These are phyloP conservation scores for Boletus subcaerulescens DNA, from an alignment of 768 basidiomycete genomes.

Conservation along the genomic window DNA sequence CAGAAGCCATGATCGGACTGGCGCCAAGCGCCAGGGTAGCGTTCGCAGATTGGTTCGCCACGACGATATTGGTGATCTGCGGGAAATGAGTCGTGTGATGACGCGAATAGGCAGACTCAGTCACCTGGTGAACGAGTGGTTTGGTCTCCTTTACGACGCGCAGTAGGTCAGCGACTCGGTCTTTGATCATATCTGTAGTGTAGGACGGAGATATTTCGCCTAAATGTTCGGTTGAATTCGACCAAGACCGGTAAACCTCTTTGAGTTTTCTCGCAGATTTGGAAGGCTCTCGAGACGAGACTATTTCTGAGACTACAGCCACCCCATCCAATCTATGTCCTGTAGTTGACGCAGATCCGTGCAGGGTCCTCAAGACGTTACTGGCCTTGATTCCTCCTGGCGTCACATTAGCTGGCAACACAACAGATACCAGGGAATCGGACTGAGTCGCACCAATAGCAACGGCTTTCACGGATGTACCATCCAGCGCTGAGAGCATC, in stretches of 20 bases:
- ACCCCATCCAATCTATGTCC: conserved; percentile 71
- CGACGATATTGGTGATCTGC: conserved; percentile 88
- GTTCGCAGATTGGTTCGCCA: conserved; percentile 87
- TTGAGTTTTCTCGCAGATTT: conserved; percentile 47
- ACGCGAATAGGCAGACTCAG: not conserved
- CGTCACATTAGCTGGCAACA: not conserved
- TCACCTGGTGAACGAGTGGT: conserved; percentile 82
- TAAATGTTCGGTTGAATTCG: not conserved
- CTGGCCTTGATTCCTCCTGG: conserved; percentile 82
- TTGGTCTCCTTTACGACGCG: conserved; percentile 45
- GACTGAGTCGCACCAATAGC: conserved; percentile 66
- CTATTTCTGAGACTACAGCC: conserved; percentile 87
- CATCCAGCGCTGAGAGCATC: conserved; percentile 63
- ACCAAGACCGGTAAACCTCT: conserved; percentile 36
- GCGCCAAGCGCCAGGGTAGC: conserved; percentile 83
- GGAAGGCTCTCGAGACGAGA: conserved; percentile 57
- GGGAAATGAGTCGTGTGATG: not conserved
- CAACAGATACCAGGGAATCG: not conserved
- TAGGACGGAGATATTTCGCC: conserved; percentile 9
- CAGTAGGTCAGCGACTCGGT: conserved; percentile 49
- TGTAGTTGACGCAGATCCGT: conserved; percentile 61
- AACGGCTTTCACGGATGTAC: conserved; percentile 65
- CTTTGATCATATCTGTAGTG: conserved; percentile 37
- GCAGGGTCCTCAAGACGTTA: conserved; percentile 73
- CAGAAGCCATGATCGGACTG: conserved; percentile 93